Percentiles rank a stretch among this genome's conserved stretches.
Conservation (phyloP, 2,329 filamentous ascomycete species). For the Calonectria fujianensis region DNA sequence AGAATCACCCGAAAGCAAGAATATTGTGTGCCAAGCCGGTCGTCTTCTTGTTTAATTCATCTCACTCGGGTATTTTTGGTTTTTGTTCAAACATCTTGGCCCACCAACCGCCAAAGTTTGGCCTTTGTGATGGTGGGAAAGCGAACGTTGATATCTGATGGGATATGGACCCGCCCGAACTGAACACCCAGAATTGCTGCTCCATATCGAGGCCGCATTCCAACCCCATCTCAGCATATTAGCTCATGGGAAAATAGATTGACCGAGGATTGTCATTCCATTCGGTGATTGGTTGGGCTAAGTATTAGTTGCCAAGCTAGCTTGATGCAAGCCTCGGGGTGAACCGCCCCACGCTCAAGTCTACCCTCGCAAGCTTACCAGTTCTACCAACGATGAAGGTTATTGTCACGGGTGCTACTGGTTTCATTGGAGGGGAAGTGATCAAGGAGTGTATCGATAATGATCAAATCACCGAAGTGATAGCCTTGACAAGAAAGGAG, state of each 20-base stretch:
- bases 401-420: constrained; percentile 25
- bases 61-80: not conserved
- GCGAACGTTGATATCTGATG: not conserved
- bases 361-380: not conserved
- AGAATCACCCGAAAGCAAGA: not conserved
- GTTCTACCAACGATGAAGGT: constrained; percentile 19
- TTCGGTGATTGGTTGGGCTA: not conserved
- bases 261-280: not conserved
- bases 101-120: not conserved
- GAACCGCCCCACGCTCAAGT: not conserved
- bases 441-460: constrained; percentile 33
- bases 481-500: constrained; percentile 7
- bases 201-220: not conserved
- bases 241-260: not conserved
- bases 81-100: not conserved
- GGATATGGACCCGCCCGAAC: not conserved
- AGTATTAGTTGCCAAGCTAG: not conserved
- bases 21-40: not conserved
- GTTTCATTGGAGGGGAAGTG: constrained; percentile 24
- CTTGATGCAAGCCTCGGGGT: constrained; percentile 13
- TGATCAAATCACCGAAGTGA: constrained; percentile 22
- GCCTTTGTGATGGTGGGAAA: not conserved
- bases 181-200: not conserved
- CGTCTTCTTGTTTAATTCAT: no score
- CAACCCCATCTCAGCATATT: no score